Conservation (phyloP, 306 rosid species). For the Vigna angularis region DNA sequence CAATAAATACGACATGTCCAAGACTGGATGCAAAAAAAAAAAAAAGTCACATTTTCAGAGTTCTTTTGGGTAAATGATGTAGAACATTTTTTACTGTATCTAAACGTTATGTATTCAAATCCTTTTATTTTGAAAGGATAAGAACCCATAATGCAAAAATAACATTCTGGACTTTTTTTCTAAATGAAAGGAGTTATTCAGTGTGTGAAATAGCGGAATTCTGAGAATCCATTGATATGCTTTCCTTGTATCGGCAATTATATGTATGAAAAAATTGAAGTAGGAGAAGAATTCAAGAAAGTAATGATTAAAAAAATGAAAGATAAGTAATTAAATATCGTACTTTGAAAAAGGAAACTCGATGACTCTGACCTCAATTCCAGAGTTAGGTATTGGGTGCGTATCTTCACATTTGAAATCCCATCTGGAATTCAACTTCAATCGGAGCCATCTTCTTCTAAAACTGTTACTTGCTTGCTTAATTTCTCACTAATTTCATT, state of each 20-base stretch:
- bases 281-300: background rate
- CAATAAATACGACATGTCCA: too few species aligned
- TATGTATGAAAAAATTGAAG: background rate
- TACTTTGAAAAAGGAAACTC: constrained; percentile 25
- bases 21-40: too few species aligned
- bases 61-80: background rate
- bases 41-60: background rate
- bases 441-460: background rate
- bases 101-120: too few species aligned
- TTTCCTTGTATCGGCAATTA: constrained; percentile 11
- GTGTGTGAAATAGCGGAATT: too few species aligned
- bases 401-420: constrained; percentile 19
- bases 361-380: constrained; percentile 2
- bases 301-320: constrained; percentile 14
- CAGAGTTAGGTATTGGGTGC: constrained; percentile 31
- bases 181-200: too few species aligned
- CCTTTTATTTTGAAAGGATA: too few species aligned
- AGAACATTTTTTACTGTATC: background rate
- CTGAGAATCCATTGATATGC: background rate
- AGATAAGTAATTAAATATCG: background rate
- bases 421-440: background rate
- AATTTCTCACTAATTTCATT: background rate
- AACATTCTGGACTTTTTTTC: too few species aligned
- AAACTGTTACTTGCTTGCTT: background rate
- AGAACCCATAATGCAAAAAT: too few species aligned